These are phyloP conservation scores for Cercospora janseana DNA, from an alignment of 2,329 filamentous ascomycete genomes.

Conservation along the genomic window DNA sequence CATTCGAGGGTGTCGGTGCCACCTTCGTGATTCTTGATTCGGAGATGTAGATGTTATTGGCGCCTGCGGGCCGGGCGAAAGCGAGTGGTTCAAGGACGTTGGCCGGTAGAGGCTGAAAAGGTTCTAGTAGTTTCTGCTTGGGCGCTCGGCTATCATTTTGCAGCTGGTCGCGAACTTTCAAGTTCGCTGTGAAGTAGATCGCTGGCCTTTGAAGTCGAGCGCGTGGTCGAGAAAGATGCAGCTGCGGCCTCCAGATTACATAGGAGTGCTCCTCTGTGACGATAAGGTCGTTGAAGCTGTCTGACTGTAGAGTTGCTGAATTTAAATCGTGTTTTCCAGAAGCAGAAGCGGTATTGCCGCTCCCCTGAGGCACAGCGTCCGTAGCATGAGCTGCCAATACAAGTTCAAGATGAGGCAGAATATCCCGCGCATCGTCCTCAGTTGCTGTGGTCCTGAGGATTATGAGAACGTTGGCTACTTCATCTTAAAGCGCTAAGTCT, in stretches of 20 bases:
- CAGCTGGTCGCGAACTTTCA: constrained; percentile 19
- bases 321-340: constrained; percentile 35
- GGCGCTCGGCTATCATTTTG: constrained; percentile 53
- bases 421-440: constrained; percentile 23
- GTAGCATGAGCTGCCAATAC: constrained; percentile 35
- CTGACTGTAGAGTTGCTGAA: constrained; percentile 19
- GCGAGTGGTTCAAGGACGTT: constrained; percentile 76
- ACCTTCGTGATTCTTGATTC: constrained; percentile 73
- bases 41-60: constrained; percentile 63
- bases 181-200: constrained; percentile 56
- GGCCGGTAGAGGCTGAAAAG: constrained; percentile 65
- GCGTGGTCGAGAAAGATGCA: constrained; percentile 43
- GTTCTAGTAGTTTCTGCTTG: constrained; percentile 65
- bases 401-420: constrained; percentile 31
- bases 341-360: constrained; percentile 31
- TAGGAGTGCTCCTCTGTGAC: constrained; percentile 27
- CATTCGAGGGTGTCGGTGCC: constrained; percentile 61
- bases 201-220: constrained; percentile 65
- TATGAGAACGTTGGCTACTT: constrained; percentile 30
- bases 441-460: constrained; percentile 27
- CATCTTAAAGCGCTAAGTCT: constrained; percentile 29
- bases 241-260: constrained; percentile 30
- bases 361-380: constrained; percentile 35
- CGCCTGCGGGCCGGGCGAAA: constrained; percentile 52
- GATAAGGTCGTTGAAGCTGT: constrained; percentile 23